phyloP scores from a whole-genome alignment of 2,329 filamentous ascomycete genomes.

The Penicillium sp. region DNA sequence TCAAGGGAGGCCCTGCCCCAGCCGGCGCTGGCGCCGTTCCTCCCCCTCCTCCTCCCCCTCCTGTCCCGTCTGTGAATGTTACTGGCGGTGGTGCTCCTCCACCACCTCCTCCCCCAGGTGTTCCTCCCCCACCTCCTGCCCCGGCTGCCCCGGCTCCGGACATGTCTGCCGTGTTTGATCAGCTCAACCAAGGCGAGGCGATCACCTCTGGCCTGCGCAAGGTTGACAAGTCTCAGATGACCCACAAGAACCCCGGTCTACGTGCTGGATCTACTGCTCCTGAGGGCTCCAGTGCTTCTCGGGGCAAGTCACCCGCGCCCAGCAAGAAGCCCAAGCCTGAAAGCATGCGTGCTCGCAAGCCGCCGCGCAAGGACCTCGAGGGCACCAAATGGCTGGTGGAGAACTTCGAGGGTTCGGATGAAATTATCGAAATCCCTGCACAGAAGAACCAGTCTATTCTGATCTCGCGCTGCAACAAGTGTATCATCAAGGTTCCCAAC shows the following conservation, averaged over 20 bases:
- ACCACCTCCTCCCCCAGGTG: conserved; percentile 69
- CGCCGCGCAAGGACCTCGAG: conserved; percentile 75
- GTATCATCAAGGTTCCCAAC: conserved; percentile 83
- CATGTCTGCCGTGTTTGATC: conserved; percentile 85
- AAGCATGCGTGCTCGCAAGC: conserved; percentile 82
- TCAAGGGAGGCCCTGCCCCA: conserved; percentile 50
- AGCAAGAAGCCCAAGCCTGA: conserved; percentile 86
- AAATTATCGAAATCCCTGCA: conserved; percentile 80
- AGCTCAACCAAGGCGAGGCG: conserved; percentile 85
- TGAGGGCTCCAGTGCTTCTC: conserved; percentile 54
- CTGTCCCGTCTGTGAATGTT: conserved; percentile 51
- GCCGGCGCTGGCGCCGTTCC: conserved; percentile 42
- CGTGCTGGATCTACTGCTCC: conserved; percentile 74
- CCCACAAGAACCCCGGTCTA: conserved; percentile 93
- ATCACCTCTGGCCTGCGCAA: conserved; percentile 89
- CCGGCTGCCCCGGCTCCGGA: conserved; percentile 59
- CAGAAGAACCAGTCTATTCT: conserved; percentile 85
- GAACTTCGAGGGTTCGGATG: conserved; percentile 80
- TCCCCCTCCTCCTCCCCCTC: conserved; percentile 57
- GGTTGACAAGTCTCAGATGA: conserved; percentile 95
- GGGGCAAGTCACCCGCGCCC: conserved; percentile 81
- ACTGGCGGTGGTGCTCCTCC: conserved; percentile 65
- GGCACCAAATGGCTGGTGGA: conserved; percentile 96
- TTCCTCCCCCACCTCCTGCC: conserved; percentile 60
- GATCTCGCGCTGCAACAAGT: conserved; percentile 89